A percentile compares a stretch with the other conserved stretches of the same genome.
These are phyloP conservation scores for Leptographium wingfieldii DNA, from an alignment of 2,329 filamentous ascomycete species.

Conservation along the genomic window DNA sequence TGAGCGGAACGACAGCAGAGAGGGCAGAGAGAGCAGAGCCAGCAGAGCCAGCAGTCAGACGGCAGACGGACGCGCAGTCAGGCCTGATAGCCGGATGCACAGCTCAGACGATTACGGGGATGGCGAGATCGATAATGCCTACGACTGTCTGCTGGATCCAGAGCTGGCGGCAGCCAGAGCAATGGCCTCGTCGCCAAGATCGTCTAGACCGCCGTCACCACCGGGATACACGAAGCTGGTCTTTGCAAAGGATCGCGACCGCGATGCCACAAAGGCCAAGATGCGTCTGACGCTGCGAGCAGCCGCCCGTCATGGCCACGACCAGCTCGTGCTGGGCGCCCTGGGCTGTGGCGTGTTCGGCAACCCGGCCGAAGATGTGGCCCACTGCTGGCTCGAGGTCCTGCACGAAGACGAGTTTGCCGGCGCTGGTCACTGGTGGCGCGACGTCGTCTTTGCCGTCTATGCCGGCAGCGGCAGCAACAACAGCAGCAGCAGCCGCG, in stretches of 20 bases:
- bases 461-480: slow-evolving; percentile 25
- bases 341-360: slow-evolving; percentile 55
- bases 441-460: slow-evolving; percentile 52
- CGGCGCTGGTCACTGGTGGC: slow-evolving; percentile 45
- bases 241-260: slow-evolving; percentile 30
- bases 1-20: not conserved
- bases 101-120: not conserved
- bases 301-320: slow-evolving; percentile 42
- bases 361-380: slow-evolving; percentile 51
- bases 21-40: not conserved
- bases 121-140: too few relatives aligned
- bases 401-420: slow-evolving; percentile 47
- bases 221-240: not conserved
- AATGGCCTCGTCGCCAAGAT: not conserved
- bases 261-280: slow-evolving; percentile 46
- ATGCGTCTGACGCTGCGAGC: slow-evolving; percentile 49
- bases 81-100: not conserved
- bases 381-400: slow-evolving; percentile 48
- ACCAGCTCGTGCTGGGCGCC: slow-evolving; percentile 51
- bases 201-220: not conserved
- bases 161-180: not conserved
- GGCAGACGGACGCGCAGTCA: not conserved
- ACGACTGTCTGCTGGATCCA: not conserved
- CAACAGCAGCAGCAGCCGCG: slow-evolving; percentile 17
- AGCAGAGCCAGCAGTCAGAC: not conserved